A percentile compares a stretch with the other conserved stretches of the same genome.
Conservation (phyloP, 495 filamentous ascomycete genomes). For the Penicillium silybi region DNA sequence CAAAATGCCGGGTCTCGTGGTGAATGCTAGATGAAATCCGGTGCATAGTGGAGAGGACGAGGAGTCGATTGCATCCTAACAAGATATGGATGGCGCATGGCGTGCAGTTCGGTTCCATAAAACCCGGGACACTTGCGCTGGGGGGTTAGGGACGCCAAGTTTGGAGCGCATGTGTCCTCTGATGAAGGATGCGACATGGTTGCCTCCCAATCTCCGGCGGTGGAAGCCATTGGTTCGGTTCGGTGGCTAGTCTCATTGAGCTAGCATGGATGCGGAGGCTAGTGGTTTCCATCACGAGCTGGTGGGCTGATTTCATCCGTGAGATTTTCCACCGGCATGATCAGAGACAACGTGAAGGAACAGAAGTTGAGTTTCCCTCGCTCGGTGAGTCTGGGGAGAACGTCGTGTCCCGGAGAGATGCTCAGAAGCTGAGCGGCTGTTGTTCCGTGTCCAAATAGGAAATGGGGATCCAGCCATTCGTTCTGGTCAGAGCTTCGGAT, state of each 20-base stretch:
- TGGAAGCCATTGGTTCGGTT: constrained; percentile 15
- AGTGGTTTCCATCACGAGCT: not conserved
- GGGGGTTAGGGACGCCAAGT: constrained; percentile 1
- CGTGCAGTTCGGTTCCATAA: not conserved
- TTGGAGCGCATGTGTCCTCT: not conserved
- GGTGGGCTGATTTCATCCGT: not conserved
- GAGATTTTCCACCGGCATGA: not conserved
- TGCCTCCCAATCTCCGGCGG: constrained; percentile 2
- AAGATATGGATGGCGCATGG: not conserved
- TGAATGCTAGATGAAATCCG: not conserved
- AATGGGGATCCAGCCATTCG: not conserved
- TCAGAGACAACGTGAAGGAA: not conserved
- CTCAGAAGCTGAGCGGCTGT: constrained; percentile 12
- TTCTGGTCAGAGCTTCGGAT: not conserved
- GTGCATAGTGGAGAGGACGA: not conserved
- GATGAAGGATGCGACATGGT: not conserved
- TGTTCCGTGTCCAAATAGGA: constrained; percentile 11
- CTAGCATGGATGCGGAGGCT: not conserved
- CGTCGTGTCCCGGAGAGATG: not conserved
- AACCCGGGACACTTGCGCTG: not conserved
- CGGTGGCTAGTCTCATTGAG: not conserved
- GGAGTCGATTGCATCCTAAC: not conserved
- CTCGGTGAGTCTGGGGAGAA: constrained; percentile 1
- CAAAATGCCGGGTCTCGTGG: constrained; percentile 1
- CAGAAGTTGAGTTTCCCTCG: not conserved